Percentiles rank a stretch among this genome's conserved stretches.
Evolutionary conservation across 345 rosid genomes (phyloP).

Genomic region (Eutrema heterophyllum): DNA sequence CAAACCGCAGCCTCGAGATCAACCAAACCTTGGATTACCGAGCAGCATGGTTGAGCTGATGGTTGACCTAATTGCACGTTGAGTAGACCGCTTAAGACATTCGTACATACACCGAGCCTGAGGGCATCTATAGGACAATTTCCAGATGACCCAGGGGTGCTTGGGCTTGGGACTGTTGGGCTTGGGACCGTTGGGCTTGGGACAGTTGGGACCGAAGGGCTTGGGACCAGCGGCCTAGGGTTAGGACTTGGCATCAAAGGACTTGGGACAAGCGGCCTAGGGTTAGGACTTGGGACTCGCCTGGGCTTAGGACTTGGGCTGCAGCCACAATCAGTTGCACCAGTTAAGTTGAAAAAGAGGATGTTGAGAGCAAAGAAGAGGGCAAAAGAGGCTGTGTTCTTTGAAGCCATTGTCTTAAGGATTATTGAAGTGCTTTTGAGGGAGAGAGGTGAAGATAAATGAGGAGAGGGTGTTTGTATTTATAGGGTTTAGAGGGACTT

Average conservation of each 20-base stretch:
- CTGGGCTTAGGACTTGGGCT: neutral
- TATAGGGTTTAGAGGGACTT: no score
- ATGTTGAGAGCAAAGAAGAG: constrained; percentile 18
- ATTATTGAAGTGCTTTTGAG: neutral
- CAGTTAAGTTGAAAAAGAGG: constrained; percentile 13
- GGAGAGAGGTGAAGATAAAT: no score
- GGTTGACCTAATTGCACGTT: constrained; percentile 33
- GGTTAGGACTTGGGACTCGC: neutral
- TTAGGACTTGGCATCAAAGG: neutral
- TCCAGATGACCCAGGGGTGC: constrained; percentile 15
- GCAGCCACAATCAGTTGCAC: constrained; percentile 8
- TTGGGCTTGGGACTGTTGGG: constrained; percentile 2
- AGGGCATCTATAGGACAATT: constrained; percentile 50
- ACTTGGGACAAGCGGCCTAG: neutral
- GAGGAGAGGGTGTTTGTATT: no score
- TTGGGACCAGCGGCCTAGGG: neutral
- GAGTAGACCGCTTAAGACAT: constrained; percentile 37
- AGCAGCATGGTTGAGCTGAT: constrained; percentile 45
- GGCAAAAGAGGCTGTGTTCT: neutral
- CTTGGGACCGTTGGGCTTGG: neutral
- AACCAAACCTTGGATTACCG: constrained; percentile 44
- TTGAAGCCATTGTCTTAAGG: neutral
- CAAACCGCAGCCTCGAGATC: constrained; percentile 65
- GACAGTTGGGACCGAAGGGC: neutral
- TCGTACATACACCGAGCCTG: constrained; percentile 49